A percentile compares a stretch with the other conserved stretches of the same genome.
phyloP scores from a whole-genome alignment of 176 grass and related monocot genomes.

The Raddia distichophylla region DNA sequence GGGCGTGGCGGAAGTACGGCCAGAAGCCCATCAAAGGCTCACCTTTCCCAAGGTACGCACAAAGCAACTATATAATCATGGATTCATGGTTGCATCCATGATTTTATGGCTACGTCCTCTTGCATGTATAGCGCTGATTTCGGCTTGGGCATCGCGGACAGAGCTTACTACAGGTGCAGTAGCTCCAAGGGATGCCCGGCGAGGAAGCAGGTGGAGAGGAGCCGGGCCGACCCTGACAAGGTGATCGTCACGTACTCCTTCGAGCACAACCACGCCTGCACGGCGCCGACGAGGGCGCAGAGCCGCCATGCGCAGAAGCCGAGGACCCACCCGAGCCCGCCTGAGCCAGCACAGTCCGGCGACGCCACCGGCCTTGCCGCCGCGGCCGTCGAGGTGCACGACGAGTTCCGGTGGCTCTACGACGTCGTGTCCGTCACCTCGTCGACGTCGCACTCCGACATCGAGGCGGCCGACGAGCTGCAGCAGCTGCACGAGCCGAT shows the following conservation, averaged over 20 bases:
- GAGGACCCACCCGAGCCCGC: slow-evolving; percentile 8
- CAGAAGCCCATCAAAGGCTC: slow-evolving; percentile 98
- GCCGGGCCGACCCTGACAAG: slow-evolving; percentile 56
- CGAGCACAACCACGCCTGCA: slow-evolving; percentile 79
- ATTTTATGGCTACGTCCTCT: too few relatives aligned
- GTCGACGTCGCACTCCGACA: slow-evolving; percentile 51
- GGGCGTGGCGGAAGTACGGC: slow-evolving; percentile 96
- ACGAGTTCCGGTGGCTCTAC: slow-evolving; percentile 82
- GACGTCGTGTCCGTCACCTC: slow-evolving; percentile 59
- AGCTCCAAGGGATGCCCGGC: slow-evolving; percentile 95
- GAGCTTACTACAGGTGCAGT: slow-evolving; percentile 89
- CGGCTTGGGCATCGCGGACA: neutral
- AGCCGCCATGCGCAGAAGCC: slow-evolving; percentile 44
- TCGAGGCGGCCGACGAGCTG: slow-evolving; percentile 52
- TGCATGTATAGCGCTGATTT: slow-evolving; percentile 27
- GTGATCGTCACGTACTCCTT: slow-evolving; percentile 86
- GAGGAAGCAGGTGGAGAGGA: slow-evolving; percentile 90
- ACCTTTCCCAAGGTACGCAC: slow-evolving; percentile 69
- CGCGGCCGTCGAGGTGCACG: slow-evolving; percentile 47
- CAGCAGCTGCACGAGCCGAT: slow-evolving; percentile 51
- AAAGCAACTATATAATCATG: too few relatives aligned
- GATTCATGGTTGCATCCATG: too few relatives aligned
- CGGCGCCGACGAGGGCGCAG: slow-evolving; percentile 42
- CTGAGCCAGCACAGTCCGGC: slow-evolving; percentile 27
- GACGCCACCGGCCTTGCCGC: slow-evolving; percentile 18